Base-by-base conservation (phyloP, 768 basidiomycete genomes). In the Tricholoma sp. region DNA sequence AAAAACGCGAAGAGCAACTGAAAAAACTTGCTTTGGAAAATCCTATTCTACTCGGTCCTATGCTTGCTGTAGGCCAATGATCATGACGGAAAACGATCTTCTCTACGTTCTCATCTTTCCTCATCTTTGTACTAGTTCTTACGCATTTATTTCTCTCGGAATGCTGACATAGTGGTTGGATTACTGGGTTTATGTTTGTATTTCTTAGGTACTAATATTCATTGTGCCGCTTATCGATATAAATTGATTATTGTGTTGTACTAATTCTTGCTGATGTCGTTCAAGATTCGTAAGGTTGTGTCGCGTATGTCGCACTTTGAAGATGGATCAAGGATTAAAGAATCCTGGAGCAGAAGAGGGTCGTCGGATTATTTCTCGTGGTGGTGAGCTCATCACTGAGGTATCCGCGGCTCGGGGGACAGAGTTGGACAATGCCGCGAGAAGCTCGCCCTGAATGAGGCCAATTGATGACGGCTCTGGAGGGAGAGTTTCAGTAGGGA, bases 21-120 rank as follows among this genome's bases (percentile, higher is more conserved):
- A 49, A 10, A 49, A 49, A 32, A n/a, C 3, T 24, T 24, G 4
- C 24, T 24, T 24, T 24, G 24, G 24, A 24, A 24, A 24, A 24
- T 39, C 56, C 56, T 2, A 42, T 57, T 44, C 9, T 51, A 5
- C 42, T 57, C 18, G 51, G 56, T 24, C 42, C 50, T 5, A 57
- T 57, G 56, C 28, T 57, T 10, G 51, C 56, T 29, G 32, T 57
- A 32, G 56, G 56, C 17, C 52, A 52, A 6, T 41, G 15, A 41
- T 42, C 17, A 15, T 7, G n/a, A 53, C 8, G 10, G 10, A 6
- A 15, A 24, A 4, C 34, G 6, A 5, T 51, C 37, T 51, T 31
- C 13, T 2, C 15, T 24, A 24, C 24, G 4, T 29, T 32, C 32
- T 53, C n/a, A 3, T 13, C 13, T 53, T 37, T 11, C 11, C 28